Conservation (phyloP, 73 alveolate genomes). For the Paramecium bursaria region DNA sequence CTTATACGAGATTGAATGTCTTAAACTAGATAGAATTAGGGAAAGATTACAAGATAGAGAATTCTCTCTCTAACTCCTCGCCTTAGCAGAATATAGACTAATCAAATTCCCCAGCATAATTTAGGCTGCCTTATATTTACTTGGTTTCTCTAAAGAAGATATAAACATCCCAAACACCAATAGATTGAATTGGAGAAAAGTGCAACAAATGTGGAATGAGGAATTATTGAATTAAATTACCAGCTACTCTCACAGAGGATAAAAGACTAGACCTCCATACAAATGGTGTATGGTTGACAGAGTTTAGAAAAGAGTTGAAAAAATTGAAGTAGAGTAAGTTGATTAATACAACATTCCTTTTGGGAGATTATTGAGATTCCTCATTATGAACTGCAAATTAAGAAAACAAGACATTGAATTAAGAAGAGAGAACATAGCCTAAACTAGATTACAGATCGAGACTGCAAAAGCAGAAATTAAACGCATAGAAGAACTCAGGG, state of each 20-base stretch:
- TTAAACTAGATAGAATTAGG: conserved; percentile 27
- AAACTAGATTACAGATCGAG: conserved; percentile 41
- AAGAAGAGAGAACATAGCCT: conserved; percentile 52
- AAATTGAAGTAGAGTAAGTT: conserved; percentile 40
- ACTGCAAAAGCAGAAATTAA: conserved; percentile 36
- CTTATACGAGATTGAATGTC: conserved; percentile 60
- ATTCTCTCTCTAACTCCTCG: conserved; percentile 22
- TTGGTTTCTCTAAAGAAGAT: conserved; percentile 77
- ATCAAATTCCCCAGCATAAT: conserved; percentile 86
- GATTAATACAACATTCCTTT: conserved; percentile 61
- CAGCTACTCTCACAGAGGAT: conserved; percentile 82
- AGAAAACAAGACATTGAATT: conserved; percentile 68
- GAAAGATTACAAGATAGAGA: conserved; percentile 40
- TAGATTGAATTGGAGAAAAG: conserved; percentile 92
- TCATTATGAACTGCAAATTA: conserved; percentile 40
- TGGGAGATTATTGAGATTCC: conserved; percentile 63
- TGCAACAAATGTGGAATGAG: conserved; percentile 79
- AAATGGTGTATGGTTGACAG: conserved; percentile 75
- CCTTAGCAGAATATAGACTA: conserved; percentile 77
- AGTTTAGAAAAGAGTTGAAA: conserved; percentile 61
- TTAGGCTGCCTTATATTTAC: conserved; percentile 87
- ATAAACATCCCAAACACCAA: conserved; percentile 88
- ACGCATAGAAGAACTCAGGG: conserved; percentile 20
- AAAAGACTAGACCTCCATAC: conserved; percentile 88
- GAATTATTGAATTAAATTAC: conserved; percentile 74